phyloP scores from a whole-genome alignment of 768 basidiomycete species.

The Goffeauzyma gilvescens region DNA sequence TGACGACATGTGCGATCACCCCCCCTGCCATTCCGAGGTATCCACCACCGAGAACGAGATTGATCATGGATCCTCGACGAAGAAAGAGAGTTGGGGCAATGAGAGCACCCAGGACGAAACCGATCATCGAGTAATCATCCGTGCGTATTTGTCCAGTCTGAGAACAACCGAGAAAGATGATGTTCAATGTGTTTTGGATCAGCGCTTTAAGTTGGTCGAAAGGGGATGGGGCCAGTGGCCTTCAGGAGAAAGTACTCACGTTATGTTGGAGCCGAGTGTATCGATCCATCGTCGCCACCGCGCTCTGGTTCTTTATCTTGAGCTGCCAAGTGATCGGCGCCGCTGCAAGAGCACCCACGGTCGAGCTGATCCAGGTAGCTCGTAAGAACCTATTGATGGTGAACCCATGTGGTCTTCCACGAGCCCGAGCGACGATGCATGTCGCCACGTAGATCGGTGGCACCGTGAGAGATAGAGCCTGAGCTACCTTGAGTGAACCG shows the following conservation, averaged over 20 bases:
- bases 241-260: not conserved
- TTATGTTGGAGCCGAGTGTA: slow-evolving; percentile 1
- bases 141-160: slow-evolving; percentile 17
- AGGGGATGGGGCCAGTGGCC: too few species aligned
- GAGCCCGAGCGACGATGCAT: slow-evolving; percentile 1
- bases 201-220: not conserved
- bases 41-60: slow-evolving; percentile 24
- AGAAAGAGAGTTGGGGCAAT: slow-evolving; percentile 26
- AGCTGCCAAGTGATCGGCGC: slow-evolving; percentile 16
- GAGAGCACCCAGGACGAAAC: slow-evolving; percentile 17
- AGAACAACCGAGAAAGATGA: not conserved
- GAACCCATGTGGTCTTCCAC: slow-evolving; percentile 12
- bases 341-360: slow-evolving; percentile 10
- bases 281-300: slow-evolving; percentile 16
- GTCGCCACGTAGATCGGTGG: slow-evolving; percentile 24
- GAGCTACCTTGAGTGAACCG: slow-evolving; percentile 22
- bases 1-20: slow-evolving; percentile 17
- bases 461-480: slow-evolving; percentile 18
- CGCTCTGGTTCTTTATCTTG: slow-evolving; percentile 15
- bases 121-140: slow-evolving; percentile 30
- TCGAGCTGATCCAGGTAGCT: slow-evolving; percentile 2
- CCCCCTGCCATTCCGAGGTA: slow-evolving; percentile 24
- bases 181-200: not conserved
- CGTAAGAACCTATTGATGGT: slow-evolving; percentile 18
- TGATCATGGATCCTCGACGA: slow-evolving; percentile 19